A percentile compares a stretch with the other conserved stretches of the same genome.
These are phyloP conservation scores for Schoenoplectus triqueter DNA, from an alignment of 202 grass and related monocot species.

Conservation along the genomic window DNA sequence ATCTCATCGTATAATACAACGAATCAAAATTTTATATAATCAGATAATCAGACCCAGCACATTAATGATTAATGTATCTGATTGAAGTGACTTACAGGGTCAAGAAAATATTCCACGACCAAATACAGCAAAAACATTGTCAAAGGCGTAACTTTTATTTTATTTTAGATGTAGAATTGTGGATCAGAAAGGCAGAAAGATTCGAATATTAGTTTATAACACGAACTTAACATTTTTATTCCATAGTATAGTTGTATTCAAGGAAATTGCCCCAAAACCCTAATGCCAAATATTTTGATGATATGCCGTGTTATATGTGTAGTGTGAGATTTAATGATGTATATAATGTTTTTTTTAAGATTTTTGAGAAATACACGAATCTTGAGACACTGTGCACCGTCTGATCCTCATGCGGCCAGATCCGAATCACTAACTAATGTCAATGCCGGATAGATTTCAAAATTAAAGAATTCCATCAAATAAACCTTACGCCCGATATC, in stretches of 20 bases:
- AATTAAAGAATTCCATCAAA: background rate
- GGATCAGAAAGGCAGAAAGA: background rate
- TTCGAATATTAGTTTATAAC: background rate
- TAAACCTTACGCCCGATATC: background rate
- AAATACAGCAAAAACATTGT: background rate
- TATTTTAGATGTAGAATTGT: background rate
- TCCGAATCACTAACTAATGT: no score
- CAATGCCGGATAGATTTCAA: no score
- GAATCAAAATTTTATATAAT: background rate
- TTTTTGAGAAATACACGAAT: background rate
- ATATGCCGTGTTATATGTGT: no score
- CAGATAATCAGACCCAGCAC: background rate
- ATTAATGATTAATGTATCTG: background rate
- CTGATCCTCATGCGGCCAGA: no score
- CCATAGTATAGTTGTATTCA: background rate
- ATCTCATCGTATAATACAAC: background rate
- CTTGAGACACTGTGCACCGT: no score
- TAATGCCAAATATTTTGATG: background rate
- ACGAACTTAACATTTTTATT: background rate
- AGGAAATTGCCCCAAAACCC: background rate
- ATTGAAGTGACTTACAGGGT: background rate
- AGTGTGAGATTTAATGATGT: background rate
- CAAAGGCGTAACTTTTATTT: background rate
- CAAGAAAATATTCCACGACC: background rate
- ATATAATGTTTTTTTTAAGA: background rate